Conservation (phyloP, 441 rosid genomes). For the Pelargonium cotyledonis region DNA sequence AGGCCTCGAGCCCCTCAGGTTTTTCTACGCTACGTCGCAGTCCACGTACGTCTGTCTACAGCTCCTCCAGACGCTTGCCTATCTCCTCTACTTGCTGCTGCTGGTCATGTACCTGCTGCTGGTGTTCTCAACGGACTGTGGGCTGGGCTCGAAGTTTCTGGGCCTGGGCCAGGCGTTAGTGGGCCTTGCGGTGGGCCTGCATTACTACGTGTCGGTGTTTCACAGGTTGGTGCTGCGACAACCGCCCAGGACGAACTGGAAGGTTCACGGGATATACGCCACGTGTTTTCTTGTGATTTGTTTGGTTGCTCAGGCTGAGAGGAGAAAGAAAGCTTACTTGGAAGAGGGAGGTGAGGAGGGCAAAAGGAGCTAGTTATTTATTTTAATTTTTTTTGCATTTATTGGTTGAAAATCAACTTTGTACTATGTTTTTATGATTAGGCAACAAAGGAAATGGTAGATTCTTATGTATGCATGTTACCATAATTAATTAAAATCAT, state of each 20-base stretch:
- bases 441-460: no score
- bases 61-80: conserved; percentile 70
- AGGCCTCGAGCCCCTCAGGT: conserved; percentile 76
- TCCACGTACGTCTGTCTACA: conserved; percentile 66
- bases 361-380: conserved; percentile 55
- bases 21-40: conserved; percentile 68
- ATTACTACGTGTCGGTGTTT: conserved; percentile 82
- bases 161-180: conserved; percentile 69
- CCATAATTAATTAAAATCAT: no score
- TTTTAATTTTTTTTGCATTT: not conserved
- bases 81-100: conserved; percentile 64
- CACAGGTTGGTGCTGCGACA: conserved; percentile 72
- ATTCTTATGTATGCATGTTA: no score
- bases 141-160: conserved; percentile 53
- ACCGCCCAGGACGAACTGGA: conserved; percentile 89
- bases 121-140: conserved; percentile 64
- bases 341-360: conserved; percentile 86
- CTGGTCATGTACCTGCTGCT: conserved; percentile 68
- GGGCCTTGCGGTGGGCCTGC: conserved; percentile 78
- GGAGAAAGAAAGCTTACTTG: conserved; percentile 84
- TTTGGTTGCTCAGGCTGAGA: conserved; percentile 54
- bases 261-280: conserved; percentile 80
- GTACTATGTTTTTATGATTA: not conserved
- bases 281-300: conserved; percentile 73
- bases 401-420: conserved; percentile 13